Evolutionary conservation across 139 green algal species (phyloP), one percentile per base, ranked within the genome.

Genomic region (Chlorella sp.): DNA sequence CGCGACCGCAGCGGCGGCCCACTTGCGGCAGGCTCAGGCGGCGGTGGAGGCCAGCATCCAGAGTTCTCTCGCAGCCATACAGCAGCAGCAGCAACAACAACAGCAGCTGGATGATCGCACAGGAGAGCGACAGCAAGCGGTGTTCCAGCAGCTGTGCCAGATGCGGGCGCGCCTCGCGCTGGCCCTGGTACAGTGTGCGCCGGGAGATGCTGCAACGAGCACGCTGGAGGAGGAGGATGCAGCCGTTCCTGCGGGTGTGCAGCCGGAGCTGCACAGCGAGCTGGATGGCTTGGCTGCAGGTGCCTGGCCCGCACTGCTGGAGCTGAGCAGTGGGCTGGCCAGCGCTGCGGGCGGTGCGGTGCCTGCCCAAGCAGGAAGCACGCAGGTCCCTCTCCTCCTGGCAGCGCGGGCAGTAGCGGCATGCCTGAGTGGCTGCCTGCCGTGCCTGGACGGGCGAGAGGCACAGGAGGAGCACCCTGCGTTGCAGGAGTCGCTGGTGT

Each of bases 61-160:
- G 8, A n/a, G 53, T 0, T n/a, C 66, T 9, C 65, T 75, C 53
- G 27, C 45, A n/a, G 40, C 46, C 40, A 51, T 75, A 25, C 67
- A 74, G 67, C 67, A 75, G 38, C 51, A 61, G 19, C 8, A 14
- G 17, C n/a, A n/a, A n/a, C n/a, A n/a, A 17, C 48, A 56, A 17
- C 59, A 67, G 35, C 59, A 46, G 33, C 27, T n/a, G 59, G 27
- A 27, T 14, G 53, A 42, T n/a, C 51, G 43, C 41, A 56, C 48
- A 27, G 27, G 40, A 31, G 31, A 53, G 25, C 53, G 45, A 21
- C 31, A 6, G 41, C 56, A 68, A 42, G 53, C 58, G 27, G 17
- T 69, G n/a, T 77, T 77, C 45, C 71, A 77, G 58, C 58, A 68
- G 42, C 42, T 69, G 56, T 77, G 71, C 71, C 71, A 77, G 71